A percentile compares a stretch with the other conserved stretches of the same genome.
These are phyloP conservation scores for Russula emetica DNA, from an alignment of 768 basidiomycete species.

Conservation along the genomic window DNA sequence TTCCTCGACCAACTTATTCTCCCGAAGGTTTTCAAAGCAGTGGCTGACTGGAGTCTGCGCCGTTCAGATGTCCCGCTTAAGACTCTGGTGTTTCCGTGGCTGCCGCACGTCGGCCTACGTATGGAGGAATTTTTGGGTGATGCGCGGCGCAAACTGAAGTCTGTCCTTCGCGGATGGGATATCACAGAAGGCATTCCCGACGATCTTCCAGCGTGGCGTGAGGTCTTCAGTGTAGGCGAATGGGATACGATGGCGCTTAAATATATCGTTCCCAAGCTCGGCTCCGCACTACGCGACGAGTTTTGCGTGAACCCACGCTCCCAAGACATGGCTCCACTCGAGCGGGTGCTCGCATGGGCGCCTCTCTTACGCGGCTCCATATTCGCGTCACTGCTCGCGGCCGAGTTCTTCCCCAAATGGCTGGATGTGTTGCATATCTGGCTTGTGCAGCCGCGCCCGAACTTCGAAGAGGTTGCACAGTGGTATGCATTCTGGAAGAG, in stretches of 20 bases:
- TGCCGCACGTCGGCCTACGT: conserved; percentile 80
- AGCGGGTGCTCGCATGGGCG: conserved; percentile 74
- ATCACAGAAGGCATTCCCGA: conserved; percentile 65
- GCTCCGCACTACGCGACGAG: conserved; percentile 71
- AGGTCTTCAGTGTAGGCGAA: conserved; percentile 70
- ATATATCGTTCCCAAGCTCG: conserved; percentile 89
- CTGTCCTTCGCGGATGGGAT: conserved; percentile 69
- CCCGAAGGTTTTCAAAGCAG: conserved; percentile 83
- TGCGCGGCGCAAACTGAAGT: conserved; percentile 80
- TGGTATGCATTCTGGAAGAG: conserved; percentile 94
- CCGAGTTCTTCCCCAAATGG: conserved; percentile 97
- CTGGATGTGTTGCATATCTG: conserved; percentile 85
- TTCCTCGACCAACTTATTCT: conserved; percentile 92
- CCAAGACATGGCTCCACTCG: conserved; percentile 82
- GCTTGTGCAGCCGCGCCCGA: conserved; percentile 86
- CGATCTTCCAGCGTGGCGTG: conserved; percentile 74
- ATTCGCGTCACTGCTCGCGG: conserved; percentile 78
- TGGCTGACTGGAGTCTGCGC: conserved; percentile 77
- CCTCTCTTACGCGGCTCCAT: conserved; percentile 68
- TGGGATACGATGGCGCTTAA: conserved; percentile 93
- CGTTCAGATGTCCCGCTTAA: conserved; percentile 59
- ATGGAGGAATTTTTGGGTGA: conserved; percentile 84
- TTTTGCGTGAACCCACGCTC: conserved; percentile 88
- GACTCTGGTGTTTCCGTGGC: conserved; percentile 90
- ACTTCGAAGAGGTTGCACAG: conserved; percentile 86